Conservation (phyloP, 2,329 filamentous ascomycete genomes). For the Stemphylium lycopersici region DNA sequence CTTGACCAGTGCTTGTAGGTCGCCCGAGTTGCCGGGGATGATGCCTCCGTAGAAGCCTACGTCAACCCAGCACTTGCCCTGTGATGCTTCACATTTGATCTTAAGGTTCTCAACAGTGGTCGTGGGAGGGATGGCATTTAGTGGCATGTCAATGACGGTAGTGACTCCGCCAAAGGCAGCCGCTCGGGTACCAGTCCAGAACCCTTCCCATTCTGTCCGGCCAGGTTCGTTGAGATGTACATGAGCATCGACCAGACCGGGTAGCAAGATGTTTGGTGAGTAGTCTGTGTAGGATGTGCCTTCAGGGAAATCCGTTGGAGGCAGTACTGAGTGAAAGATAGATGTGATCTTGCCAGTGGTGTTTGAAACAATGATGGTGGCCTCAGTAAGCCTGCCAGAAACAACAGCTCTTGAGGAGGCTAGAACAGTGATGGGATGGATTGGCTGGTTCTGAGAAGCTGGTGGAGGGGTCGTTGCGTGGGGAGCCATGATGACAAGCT, state of each 20-base stretch:
- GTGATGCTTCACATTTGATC: slow-evolving; percentile 83
- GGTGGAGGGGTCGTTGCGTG: slow-evolving; percentile 45
- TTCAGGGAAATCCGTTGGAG: slow-evolving; percentile 73
- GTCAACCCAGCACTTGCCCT: slow-evolving; percentile 94
- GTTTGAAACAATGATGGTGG: slow-evolving; percentile 80
- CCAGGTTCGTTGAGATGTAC: slow-evolving; percentile 98
- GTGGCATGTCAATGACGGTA: slow-evolving; percentile 95
- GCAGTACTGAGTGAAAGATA: slow-evolving; percentile 75
- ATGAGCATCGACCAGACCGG: slow-evolving; percentile 93
- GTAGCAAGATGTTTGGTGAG: slow-evolving; percentile 82
- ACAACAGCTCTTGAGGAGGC: slow-evolving; percentile 85
- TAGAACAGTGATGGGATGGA: slow-evolving; percentile 70
- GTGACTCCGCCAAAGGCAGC: slow-evolving; percentile 96
- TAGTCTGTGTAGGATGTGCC: slow-evolving; percentile 80
- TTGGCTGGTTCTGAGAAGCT: slow-evolving; percentile 32
- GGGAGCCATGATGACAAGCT: slow-evolving; percentile 41
- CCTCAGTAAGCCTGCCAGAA: slow-evolving; percentile 76
- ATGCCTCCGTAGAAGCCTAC: slow-evolving; percentile 98
- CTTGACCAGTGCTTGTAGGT: slow-evolving; percentile 80
- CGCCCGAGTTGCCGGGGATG: slow-evolving; percentile 82
- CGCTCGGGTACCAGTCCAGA: slow-evolving; percentile 90
- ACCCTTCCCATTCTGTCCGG: slow-evolving; percentile 97
- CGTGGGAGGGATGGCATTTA: slow-evolving; percentile 96
- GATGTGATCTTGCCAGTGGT: slow-evolving; percentile 82
- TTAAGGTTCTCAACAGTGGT: slow-evolving; percentile 83